Base-by-base conservation (phyloP, 2,329 filamentous ascomycete genomes). In the Penicillium oxalicum region DNA sequence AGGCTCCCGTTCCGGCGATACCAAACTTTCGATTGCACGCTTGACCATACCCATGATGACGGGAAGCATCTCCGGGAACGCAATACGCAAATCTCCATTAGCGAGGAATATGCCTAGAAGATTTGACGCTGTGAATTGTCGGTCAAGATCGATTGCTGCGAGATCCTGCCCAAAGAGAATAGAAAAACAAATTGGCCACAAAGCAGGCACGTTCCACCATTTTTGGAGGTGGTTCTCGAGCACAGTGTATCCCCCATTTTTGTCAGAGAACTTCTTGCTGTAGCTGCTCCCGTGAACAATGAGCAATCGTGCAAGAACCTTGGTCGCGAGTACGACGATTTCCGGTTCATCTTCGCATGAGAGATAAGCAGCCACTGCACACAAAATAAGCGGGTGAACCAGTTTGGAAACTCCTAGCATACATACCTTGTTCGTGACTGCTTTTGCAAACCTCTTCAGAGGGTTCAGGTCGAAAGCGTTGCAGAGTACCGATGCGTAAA, bases 181-280 rank as follows among this genome's bases (percentile, higher is more conserved):
- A 45, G 88, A 84, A 68, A 98, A 88, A 62, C 87, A 90, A 38
- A 93, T 84, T 0, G 86, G 83, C 93, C 93, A 97, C 26, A 97
- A 70, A 0, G 83, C 81, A 2, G 90, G 81, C 12, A 90, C 79
- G 61, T 88, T 84, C 91, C 93, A 98, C 83, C 91, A 96, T 60
- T 84, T 77, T 62, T 85, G 89, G 4, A 98, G 71, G 29, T 88
- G 81, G 60, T 87, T 80, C 34, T 86, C 86, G 81, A 97, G 85
- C 53, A 96, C 86, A 32, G 78, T 77, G 65, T 96, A 96, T 1
- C 94, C 94, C 28, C 89, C 88, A 9, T 86, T 89, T 69, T 94
- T 95, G 18, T 83, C 79, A 11, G 84, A 78, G 57, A 98, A 96
- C 61, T 95, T 95, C 45, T 83, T 82, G 18, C 88, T 87, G 66